A percentile compares a stretch with the other conserved stretches of the same genome.
Conservation (phyloP, 1,284 basidiomycete genomes). For the Cryptococcus wingfieldii region DNA sequence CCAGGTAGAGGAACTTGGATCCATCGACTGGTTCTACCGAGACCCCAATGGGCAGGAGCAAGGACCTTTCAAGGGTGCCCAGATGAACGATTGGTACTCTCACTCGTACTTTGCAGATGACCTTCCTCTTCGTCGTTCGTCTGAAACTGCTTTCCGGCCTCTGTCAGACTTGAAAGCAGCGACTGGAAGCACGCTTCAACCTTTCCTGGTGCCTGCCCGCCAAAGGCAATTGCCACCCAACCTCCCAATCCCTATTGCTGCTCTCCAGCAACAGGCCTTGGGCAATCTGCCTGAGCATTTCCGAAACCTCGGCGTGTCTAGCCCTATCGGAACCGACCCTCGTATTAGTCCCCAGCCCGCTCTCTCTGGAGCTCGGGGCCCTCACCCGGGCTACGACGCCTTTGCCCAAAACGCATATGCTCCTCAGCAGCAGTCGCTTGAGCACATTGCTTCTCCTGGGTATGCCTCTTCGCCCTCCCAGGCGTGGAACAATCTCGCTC, state of each 20-base stretch:
- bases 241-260: slow-evolving; percentile 37
- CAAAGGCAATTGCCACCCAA: slow-evolving; percentile 42
- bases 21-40: slow-evolving; percentile 83
- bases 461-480: slow-evolving; percentile 16
- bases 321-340: slow-evolving; percentile 10
- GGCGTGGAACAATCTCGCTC: slow-evolving; percentile 9
- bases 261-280: slow-evolving; percentile 20
- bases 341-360: slow-evolving; percentile 9
- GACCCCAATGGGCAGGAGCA: slow-evolving; percentile 86
- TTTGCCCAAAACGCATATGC: slow-evolving; percentile 10
- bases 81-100: slow-evolving; percentile 96
- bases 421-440: slow-evolving; percentile 12
- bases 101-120: slow-evolving; percentile 86
- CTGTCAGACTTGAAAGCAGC: slow-evolving; percentile 44
- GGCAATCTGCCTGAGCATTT: slow-evolving; percentile 31
- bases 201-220: slow-evolving; percentile 41
- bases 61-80: slow-evolving; percentile 82
- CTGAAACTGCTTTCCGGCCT: slow-evolving; percentile 44
- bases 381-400: slow-evolving; percentile 11
- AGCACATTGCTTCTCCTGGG: slow-evolving; percentile 9
- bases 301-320: slow-evolving; percentile 28
- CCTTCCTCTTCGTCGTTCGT: slow-evolving; percentile 72
- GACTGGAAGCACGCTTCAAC: slow-evolving; percentile 44
- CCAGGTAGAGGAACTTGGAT: slow-evolving; percentile 56
- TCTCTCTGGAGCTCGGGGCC: slow-evolving; percentile 2